phyloP scores from a whole-genome alignment of 805 yeast genomes.

The Nakazawaea holstii region DNA sequence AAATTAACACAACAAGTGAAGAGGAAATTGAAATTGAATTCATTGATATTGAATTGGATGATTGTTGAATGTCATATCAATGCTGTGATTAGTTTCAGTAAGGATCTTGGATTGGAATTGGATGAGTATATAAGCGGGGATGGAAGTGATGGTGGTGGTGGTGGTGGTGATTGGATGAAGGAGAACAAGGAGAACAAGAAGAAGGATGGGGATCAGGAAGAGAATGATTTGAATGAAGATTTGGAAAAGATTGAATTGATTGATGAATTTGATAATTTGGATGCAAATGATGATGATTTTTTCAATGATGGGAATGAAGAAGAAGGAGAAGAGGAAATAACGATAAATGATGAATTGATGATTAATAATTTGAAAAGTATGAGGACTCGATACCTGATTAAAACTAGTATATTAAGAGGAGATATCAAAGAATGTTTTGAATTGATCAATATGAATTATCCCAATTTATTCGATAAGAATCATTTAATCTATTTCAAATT shows the following conservation, averaged over 20 bases:
- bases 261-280: constrained; percentile 13
- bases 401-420: constrained; percentile 50
- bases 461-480: constrained; percentile 59
- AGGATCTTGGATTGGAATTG: constrained; percentile 40
- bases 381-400: constrained; percentile 46
- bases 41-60: constrained; percentile 64
- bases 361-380: constrained; percentile 44
- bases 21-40: constrained; percentile 31
- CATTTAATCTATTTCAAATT: constrained; percentile 67
- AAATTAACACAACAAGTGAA: not conserved
- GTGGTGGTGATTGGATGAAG: no score
- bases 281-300: constrained; percentile 8
- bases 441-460: constrained; percentile 52
- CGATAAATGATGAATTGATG: constrained; percentile 14
- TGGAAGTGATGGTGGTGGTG: no score
- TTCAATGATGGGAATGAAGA: constrained; percentile 6
- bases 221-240: constrained; percentile 21
- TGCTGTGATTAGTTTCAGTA: constrained; percentile 57
- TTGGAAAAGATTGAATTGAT: constrained; percentile 18
- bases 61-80: constrained; percentile 73
- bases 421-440: constrained; percentile 54
- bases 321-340: not conserved
- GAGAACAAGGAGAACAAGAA: no score
- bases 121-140: constrained; percentile 16
- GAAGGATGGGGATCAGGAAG: not conserved